Evolutionary conservation across 805 yeast genomes (phyloP), one percentile per base, ranked within the genome.

Genomic region (Nakazawaea anatomiae): DNA sequence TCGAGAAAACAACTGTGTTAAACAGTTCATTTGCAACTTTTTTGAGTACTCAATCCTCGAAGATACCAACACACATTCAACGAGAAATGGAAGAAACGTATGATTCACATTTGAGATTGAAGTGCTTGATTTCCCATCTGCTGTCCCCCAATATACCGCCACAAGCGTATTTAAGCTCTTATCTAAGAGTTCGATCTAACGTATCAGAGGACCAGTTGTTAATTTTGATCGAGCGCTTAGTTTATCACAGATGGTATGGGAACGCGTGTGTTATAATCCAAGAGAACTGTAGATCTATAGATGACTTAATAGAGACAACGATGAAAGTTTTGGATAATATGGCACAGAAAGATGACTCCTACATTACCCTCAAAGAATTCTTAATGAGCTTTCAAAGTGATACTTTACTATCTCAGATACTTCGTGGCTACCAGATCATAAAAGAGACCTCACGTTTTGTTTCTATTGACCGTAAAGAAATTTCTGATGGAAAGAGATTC

Each of bases 81-180:
- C 25, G 27, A 36, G 38, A 42, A 4, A 27, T 36, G 30, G 41
- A 14, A 12, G 4, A 9, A 12, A 49, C 52, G 6, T 39, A 11
- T 27, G 52, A 49, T 25, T 49, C 52, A 2, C 52, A 49, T 44
- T 4, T 7, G 29, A 38, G 39, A 32, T 44, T 49, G 35, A 31
- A 39, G 4, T n/a, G 5, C 12, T 44, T 49, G 29, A 4, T 49
- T 4, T 30, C 27, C 11, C 41, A 49, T 11, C 29, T 28, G 5
- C 14, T 8, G 6, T 30, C 40, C 5, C n/a, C n/a, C 10, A 18
- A 31, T 4, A 32, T 39, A 10, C 29, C 12, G 1, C 52, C 52
- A 11, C 44, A 49, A 18, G 14, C 29, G 7, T 49, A 49, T 44
- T 44, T 49, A 30, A 41, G 40, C 18, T n/a, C 27, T 6, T 49